Evolutionary conservation across 2,329 filamentous ascomycete genomes (phyloP).

Genomic region (Ophiostoma fasciatum): DNA sequence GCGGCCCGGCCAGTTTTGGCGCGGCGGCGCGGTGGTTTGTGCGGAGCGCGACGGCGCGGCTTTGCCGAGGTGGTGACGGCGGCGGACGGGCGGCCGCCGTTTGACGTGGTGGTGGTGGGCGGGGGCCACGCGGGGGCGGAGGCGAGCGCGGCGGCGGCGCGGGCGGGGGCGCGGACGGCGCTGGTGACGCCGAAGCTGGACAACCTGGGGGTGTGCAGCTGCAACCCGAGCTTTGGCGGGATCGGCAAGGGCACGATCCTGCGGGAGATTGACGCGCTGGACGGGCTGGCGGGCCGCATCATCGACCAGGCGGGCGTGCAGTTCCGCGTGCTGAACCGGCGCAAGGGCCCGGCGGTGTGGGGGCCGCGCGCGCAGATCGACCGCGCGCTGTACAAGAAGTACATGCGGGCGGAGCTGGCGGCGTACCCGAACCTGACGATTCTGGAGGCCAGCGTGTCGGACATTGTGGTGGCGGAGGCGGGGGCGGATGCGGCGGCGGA

Average conservation of each 20-base stretch:
- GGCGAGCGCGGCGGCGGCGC: constrained; percentile 79
- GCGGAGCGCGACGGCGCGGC: too few species aligned
- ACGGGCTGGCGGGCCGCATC: constrained; percentile 74
- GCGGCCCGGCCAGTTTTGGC: too few species aligned
- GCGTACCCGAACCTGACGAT: constrained; percentile 66
- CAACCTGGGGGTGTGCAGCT: constrained; percentile 89
- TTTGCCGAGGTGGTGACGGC: constrained; percentile 10
- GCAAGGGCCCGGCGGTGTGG: constrained; percentile 93
- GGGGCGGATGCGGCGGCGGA: constrained; percentile 6
- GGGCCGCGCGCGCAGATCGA: constrained; percentile 95
- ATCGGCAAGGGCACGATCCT: constrained; percentile 97
- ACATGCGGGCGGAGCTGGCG: constrained; percentile 80
- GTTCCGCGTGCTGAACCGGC: constrained; percentile 75
- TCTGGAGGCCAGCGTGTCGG: constrained; percentile 75
- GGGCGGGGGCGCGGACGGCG: constrained; percentile 75
- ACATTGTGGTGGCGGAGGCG: constrained; percentile 62
- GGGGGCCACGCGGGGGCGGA: constrained; percentile 93
- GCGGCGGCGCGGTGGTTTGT: too few species aligned
- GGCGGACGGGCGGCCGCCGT: constrained; percentile 26
- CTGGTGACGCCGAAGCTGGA: constrained; percentile 77
- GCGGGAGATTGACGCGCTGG: constrained; percentile 85
- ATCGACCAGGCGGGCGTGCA: constrained; percentile 93
- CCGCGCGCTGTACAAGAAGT: constrained; percentile 68
- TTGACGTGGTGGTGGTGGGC: constrained; percentile 90
- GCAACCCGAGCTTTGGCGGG: constrained; percentile 94